A percentile compares a stretch with the other conserved stretches of the same genome.
Evolutionary conservation across 2,329 filamentous ascomycete genomes (phyloP).

Genomic region (Fusarium bulbicola): DNA sequence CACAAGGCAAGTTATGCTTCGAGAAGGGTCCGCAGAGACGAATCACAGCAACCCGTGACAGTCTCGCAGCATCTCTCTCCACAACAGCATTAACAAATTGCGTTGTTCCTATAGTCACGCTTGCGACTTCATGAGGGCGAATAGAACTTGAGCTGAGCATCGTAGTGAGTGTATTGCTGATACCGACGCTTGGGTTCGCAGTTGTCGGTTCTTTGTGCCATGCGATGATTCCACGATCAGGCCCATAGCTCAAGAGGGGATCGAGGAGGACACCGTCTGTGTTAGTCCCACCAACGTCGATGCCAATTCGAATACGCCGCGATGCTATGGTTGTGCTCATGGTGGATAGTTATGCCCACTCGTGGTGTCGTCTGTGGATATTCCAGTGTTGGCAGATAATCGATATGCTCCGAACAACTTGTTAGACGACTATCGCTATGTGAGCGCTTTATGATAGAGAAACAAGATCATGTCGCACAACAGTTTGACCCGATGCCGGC

Average conservation of each 20-base stretch:
- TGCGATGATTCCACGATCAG: conserved; percentile 56
- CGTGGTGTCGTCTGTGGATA: background rate
- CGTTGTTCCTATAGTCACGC: conserved; percentile 64
- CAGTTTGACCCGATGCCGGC: background rate
- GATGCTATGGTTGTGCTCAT: conserved; percentile 13
- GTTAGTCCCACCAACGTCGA: conserved; percentile 62
- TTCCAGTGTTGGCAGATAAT: background rate
- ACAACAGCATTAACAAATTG: conserved; percentile 69
- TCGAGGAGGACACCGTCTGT: conserved; percentile 63
- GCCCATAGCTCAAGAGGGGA: conserved; percentile 47
- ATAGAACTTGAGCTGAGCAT: conserved; percentile 52
- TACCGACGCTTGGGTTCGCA: conserved; percentile 57
- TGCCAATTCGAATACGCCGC: conserved; percentile 52
- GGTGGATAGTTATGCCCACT: background rate
- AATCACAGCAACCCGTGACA: conserved; percentile 62
- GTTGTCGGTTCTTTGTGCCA: conserved; percentile 62
- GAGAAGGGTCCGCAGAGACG: conserved; percentile 64
- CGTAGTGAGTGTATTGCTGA: conserved; percentile 54
- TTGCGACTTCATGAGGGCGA: conserved; percentile 51
- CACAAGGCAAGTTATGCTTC: conserved; percentile 59
- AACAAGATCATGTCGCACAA: background rate
- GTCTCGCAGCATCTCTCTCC: conserved; percentile 58
- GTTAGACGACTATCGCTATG: background rate
- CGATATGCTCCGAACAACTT: background rate
- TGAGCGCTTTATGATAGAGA: background rate